A percentile compares a stretch with the other conserved stretches of the same genome.
Conservation (phyloP, 2,329 filamentous ascomycete species). For the Diaporthe caulivora region DNA sequence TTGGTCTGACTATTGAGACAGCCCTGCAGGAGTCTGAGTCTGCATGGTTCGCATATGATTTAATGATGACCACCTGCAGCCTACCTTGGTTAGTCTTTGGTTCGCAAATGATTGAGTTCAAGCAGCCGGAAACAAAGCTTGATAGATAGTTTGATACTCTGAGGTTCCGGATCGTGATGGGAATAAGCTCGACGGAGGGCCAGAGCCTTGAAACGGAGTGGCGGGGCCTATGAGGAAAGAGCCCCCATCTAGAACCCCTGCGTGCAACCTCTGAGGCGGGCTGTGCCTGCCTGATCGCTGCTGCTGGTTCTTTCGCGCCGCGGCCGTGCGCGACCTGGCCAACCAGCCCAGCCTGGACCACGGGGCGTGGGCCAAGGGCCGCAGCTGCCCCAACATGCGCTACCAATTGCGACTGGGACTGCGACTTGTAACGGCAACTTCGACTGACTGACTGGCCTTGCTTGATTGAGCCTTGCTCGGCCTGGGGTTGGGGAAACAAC, state of each 20-base stretch:
- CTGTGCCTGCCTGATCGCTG: constrained; percentile 29
- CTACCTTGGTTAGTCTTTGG: too few species aligned
- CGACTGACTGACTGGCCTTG: not conserved
- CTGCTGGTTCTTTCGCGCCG: not conserved
- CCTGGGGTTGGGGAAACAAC: not conserved
- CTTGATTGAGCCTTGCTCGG: not conserved
- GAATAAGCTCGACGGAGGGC: constrained; percentile 18
- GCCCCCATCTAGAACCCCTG: not conserved
- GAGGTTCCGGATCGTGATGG: not conserved
- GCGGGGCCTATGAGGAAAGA: not conserved
- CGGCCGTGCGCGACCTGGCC: not conserved
- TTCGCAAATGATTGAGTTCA: constrained; percentile 2
- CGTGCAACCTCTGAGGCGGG: constrained; percentile 4
- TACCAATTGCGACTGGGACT: not conserved
- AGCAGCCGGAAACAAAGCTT: not conserved
- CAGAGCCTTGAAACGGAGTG: not conserved
- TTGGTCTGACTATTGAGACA: constrained; percentile 6
- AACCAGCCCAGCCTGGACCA: too few species aligned
- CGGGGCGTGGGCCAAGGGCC: not conserved
- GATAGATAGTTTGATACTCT: not conserved
- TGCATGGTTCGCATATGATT: not conserved
- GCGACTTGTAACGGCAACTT: not conserved
- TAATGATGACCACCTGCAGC: not conserved
- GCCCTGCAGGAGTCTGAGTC: constrained; percentile 23
- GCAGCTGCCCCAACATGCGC: not conserved